These are phyloP conservation scores for Forsythia viridissima DNA, from an alignment of 257 asterid species.

Conservation along the genomic window DNA sequence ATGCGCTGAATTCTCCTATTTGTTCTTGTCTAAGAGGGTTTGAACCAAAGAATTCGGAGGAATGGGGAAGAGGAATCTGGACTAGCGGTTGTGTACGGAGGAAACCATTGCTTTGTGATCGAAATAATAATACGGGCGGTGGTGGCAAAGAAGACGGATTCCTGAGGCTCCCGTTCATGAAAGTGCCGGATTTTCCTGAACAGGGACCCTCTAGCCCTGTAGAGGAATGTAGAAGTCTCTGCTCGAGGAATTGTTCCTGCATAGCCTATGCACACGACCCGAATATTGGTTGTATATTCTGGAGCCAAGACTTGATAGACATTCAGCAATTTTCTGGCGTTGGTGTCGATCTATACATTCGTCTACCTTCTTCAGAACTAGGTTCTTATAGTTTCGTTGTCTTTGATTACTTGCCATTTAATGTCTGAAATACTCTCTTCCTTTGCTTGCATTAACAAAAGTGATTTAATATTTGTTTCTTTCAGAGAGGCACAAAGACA, in stretches of 20 bases:
- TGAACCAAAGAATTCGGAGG: conserved; percentile 30
- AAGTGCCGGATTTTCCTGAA: conserved; percentile 42
- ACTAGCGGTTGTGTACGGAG: conserved; percentile 39
- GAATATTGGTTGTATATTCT: conserved; percentile 55
- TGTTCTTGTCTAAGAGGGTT: conserved; percentile 48
- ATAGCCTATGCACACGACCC: conserved; percentile 44
- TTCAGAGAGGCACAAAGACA: conserved; percentile 37
- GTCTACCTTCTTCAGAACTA: conserved; percentile 45
- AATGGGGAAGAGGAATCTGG: conserved; percentile 50
- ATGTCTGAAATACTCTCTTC: neutral
- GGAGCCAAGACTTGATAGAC: conserved; percentile 47
- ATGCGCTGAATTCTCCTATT: conserved; percentile 23
- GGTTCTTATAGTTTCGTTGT: conserved; percentile 29
- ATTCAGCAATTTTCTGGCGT: conserved; percentile 38
- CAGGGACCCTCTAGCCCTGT: neutral
- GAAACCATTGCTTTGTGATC: conserved; percentile 26
- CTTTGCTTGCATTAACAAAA: neutral
- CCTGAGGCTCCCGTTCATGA: conserved; percentile 27
- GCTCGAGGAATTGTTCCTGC: conserved; percentile 54
- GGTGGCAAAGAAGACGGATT: conserved; percentile 26
- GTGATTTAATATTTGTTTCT: neutral
- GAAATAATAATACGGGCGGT: neutral
- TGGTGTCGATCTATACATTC: conserved; percentile 51
- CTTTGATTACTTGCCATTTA: neutral
- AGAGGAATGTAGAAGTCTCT: conserved; percentile 36